Conservation (phyloP, 305 asterid genomes). For the Rubia balearica region DNA sequence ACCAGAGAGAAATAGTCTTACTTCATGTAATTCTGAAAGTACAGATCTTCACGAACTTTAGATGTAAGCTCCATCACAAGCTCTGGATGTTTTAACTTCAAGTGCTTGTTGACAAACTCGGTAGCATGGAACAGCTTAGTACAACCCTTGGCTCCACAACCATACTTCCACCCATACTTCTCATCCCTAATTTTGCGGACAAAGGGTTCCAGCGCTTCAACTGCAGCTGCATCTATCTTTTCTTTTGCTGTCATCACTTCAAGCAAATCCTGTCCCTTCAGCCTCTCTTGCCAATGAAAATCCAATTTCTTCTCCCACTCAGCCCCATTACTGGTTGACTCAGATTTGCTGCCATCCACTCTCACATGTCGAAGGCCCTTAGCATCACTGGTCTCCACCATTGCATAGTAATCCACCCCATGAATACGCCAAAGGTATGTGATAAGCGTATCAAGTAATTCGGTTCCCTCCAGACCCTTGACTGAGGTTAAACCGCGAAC, state of each 20-base stretch:
- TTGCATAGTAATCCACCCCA: slow-evolving; percentile 92
- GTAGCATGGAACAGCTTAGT: slow-evolving; percentile 97
- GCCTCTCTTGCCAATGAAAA: slow-evolving; percentile 82
- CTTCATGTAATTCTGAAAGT: slow-evolving; percentile 92
- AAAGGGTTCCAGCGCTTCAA: slow-evolving; percentile 83
- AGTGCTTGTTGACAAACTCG: slow-evolving; percentile 90
- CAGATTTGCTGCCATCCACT: slow-evolving; percentile 51
- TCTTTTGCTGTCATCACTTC: slow-evolving; percentile 92
- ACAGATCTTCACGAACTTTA: slow-evolving; percentile 90
- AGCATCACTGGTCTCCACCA: slow-evolving; percentile 74
- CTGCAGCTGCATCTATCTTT: slow-evolving; percentile 85
- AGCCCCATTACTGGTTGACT: slow-evolving; percentile 39
- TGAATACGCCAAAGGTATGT: slow-evolving; percentile 99
- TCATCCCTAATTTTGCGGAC: slow-evolving; percentile 98
- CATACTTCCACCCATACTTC: slow-evolving; percentile 99
- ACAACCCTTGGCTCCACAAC: slow-evolving; percentile 99
- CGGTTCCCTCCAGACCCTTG: slow-evolving; percentile 93
- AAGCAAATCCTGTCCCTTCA: slow-evolving; percentile 81
- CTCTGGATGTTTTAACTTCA: slow-evolving; percentile 90
- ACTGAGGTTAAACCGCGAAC: slow-evolving; percentile 67
- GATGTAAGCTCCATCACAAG: slow-evolving; percentile 63
- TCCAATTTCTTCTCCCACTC: slow-evolving; percentile 90
- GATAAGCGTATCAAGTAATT: slow-evolving; percentile 85
- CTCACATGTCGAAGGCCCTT: slow-evolving; percentile 88
- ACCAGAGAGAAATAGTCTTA: slow-evolving; percentile 28